phyloP scores from a whole-genome alignment of 1,139 yeast species.

The Pichia terricola region DNA sequence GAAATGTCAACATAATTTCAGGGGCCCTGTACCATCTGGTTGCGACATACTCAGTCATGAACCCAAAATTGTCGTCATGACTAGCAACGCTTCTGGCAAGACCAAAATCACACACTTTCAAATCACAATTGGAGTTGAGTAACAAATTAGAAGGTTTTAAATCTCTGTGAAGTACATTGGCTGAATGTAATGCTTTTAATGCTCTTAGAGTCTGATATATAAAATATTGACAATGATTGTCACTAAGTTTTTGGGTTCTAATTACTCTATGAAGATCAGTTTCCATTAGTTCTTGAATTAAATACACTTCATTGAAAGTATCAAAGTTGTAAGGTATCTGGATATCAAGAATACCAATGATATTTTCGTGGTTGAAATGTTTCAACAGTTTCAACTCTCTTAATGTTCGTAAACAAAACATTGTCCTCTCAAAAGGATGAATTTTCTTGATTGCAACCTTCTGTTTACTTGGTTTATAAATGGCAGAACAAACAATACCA shows the following conservation, averaged over 20 bases:
- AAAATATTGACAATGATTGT: constrained; percentile 62
- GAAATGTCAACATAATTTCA: constrained; percentile 63
- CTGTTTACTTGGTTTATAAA: constrained; percentile 79
- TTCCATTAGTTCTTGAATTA: constrained; percentile 66
- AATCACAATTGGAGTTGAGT: constrained; percentile 85
- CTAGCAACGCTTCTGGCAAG: constrained; percentile 35
- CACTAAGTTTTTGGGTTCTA: constrained; percentile 41
- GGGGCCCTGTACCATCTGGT: constrained; percentile 80
- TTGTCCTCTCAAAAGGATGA: constrained; percentile 84
- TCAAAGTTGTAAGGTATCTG: constrained; percentile 78
- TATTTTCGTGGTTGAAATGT: constrained; percentile 87
- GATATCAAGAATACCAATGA: constrained; percentile 80
- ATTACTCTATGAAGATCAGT: constrained; percentile 57
- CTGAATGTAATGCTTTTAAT: constrained; percentile 53
- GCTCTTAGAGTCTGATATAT: constrained; percentile 58
- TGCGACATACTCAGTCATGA: constrained; percentile 68
- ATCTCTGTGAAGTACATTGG: constrained; percentile 78
- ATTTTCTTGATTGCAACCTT: constrained; percentile 93
- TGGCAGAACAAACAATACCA: constrained; percentile 90
- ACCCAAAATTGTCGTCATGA: constrained; percentile 31
- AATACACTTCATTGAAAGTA: constrained; percentile 55
- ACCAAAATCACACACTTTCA: constrained; percentile 60
- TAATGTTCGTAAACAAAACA: constrained; percentile 84
- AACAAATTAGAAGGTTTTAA: constrained; percentile 83
- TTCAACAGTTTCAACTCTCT: constrained; percentile 82